Percentiles rank a stretch among this genome's conserved stretches.
phyloP scores from a whole-genome alignment of 768 basidiomycete species.

The Rhizopogon vinicolor region DNA sequence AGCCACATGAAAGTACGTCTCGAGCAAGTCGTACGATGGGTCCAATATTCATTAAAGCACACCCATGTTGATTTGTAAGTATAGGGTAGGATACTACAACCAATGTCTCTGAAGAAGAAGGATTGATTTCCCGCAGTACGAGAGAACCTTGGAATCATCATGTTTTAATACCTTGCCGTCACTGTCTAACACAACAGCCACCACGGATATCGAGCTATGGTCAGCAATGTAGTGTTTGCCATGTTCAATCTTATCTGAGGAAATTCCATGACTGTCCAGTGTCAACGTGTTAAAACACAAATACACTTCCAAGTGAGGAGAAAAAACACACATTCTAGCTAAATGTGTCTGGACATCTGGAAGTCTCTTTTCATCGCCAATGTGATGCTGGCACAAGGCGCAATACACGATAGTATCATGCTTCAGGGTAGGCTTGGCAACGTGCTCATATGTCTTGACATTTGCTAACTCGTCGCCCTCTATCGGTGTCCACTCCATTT shows the following conservation, averaged over 20 bases:
- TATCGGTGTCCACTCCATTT: not conserved
- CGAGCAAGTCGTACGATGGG: no score
- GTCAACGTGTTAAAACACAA: not conserved
- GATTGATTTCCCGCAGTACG: not conserved
- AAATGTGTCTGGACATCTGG: not conserved
- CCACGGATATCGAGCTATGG: not conserved
- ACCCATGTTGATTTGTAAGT: no score
- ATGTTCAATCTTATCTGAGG: not conserved
- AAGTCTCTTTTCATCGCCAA: not conserved
- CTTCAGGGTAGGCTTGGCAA: not conserved
- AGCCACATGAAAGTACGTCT: no score
- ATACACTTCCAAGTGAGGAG: not conserved
- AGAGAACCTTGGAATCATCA: not conserved
- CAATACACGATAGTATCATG: not conserved
- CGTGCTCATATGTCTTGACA: not conserved
- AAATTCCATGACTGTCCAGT: not conserved
- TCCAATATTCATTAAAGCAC: no score
- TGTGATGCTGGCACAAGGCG: not conserved
- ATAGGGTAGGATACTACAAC: no score
- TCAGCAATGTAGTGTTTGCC: not conserved
- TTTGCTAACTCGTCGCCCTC: not conserved
- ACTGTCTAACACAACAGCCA: not conserved
- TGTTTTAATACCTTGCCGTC: not conserved
- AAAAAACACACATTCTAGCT: not conserved
- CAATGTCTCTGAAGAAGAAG: no score